Evolutionary conservation across 2,329 filamentous ascomycete species (phyloP).

Genomic region (Penicillium sp.): DNA sequence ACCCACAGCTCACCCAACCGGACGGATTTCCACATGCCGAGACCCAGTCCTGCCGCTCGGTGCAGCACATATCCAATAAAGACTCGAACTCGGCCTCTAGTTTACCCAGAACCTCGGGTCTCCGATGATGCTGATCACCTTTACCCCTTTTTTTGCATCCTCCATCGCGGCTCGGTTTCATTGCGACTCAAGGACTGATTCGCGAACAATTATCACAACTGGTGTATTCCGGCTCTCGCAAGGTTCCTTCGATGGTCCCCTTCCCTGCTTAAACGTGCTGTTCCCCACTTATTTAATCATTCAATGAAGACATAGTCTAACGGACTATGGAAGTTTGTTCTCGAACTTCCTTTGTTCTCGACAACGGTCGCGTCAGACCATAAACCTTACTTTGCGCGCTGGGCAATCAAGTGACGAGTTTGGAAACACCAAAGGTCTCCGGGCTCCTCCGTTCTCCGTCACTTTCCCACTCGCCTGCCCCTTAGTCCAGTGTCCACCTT

Average conservation of each 20-base stretch:
- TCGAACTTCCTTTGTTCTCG: slow-evolving; percentile 3
- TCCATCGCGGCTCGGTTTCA: slow-evolving; percentile 1
- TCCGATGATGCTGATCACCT: slow-evolving; percentile 19
- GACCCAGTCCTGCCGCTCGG: slow-evolving; percentile 21
- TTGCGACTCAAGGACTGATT: not conserved
- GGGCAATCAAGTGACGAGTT: not conserved
- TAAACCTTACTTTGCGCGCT: not conserved
- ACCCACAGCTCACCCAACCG: slow-evolving; percentile 15
- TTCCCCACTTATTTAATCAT: not conserved
- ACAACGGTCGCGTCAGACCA: not conserved
- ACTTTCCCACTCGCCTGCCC: not conserved
- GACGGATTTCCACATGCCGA: slow-evolving; percentile 18
- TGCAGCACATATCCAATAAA: slow-evolving; percentile 17
- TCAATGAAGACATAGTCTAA: not conserved
- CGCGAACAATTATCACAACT: not conserved
- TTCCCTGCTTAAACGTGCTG: slow-evolving; percentile 1
- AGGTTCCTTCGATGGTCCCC: not conserved
- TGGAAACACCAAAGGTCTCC: not conserved
- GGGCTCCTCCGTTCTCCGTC: not conserved
- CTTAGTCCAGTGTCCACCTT: slow-evolving; percentile 15
- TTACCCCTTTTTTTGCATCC: slow-evolving; percentile 10
- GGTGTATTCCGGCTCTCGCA: slow-evolving; percentile 3
- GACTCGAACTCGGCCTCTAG: slow-evolving; percentile 1
- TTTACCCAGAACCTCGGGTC: slow-evolving; percentile 17
- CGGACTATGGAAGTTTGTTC: slow-evolving; percentile 6